Evolutionary conservation across 352 stramenopile genomes (phyloP), one percentile per base, ranked within the genome.

Genomic region (Globisporangium radiosum): DNA sequence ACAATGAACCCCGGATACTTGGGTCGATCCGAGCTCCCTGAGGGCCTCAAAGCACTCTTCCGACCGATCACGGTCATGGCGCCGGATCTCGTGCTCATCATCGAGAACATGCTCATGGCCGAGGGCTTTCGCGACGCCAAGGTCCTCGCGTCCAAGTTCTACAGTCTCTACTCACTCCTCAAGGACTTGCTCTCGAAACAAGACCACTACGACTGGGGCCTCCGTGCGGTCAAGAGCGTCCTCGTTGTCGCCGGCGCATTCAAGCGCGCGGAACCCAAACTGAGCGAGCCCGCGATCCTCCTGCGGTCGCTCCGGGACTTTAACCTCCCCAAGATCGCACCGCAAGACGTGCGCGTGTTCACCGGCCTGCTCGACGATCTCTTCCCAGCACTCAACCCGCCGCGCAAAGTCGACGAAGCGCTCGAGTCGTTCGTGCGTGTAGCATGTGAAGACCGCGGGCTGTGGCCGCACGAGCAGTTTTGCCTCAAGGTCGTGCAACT

Each of bases 1-100:
- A 98, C 93, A 11, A 98, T 98, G 95, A 98, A 98, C 63, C 95
- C 95, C 9, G 94, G 93, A 1, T 98, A 98, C 50, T 62, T 98
- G 7, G 94, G 94, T 0, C 80, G 94, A 11, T 96, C 87, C 3
- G 94, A 98, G 71, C 78, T 98, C 1, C 95, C 95, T 0, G 94
- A 98, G 69, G 94, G 92, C 0, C 76, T 98, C 13, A 98, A 98
- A 71, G 90, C 91, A 8, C 72, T 98, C 0, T 98, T 98, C 57
- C 87, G 95, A 40, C 94, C 95, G 0, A 98, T 98, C 68, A 98
- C 92, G 1, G 91, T 98, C 37, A 98, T 98, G 90, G 87, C 96
- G 9, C 94, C 94, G 0, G 92, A 98, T 60, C 73, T 98, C n/a
- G 87, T 97, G 9, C 75, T 98, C 14, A 98, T 98, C 51, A 98